Evolutionary conservation across 129 eudicot species (phyloP).

Genomic region (Flaveria brownii): DNA sequence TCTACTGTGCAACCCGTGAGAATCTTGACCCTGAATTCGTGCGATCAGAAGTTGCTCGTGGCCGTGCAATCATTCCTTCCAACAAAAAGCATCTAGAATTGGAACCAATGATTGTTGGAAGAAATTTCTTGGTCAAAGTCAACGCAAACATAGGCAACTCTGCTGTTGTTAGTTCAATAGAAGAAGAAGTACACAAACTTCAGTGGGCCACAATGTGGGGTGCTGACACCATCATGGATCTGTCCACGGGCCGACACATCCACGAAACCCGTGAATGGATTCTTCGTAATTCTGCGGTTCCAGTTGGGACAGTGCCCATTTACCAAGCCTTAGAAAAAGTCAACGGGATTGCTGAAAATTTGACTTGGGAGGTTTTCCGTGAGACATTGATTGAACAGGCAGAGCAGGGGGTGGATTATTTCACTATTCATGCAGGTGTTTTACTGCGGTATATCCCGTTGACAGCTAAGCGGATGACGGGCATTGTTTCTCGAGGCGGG

Average conservation of each 20-base stretch:
- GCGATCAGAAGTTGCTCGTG: conserved; percentile 95
- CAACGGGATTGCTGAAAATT: conserved; percentile 83
- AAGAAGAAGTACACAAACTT: conserved; percentile 97
- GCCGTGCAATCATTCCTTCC: conserved; percentile 99
- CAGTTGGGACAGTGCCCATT: conserved; percentile 93
- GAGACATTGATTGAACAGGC: conserved; percentile 99
- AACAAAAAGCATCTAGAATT: conserved; percentile 86
- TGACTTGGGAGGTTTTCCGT: conserved; percentile 90
- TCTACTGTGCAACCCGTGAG: conserved; percentile 93
- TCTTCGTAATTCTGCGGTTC: conserved; percentile 88
- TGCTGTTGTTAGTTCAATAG: conserved; percentile 93
- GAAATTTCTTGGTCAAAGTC: conserved; percentile 91
- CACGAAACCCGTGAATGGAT: conserved; percentile 99
- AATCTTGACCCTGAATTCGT: conserved; percentile 94
- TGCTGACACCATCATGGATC: conserved; percentile 97
- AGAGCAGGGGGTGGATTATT: conserved; percentile 98
- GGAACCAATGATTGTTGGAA: conserved; percentile 97
- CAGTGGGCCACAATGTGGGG: conserved; percentile 99
- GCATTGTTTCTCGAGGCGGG: conserved; percentile 98
- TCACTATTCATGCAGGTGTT: conserved; percentile 97
- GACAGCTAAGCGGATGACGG: conserved; percentile 97
- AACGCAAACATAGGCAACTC: conserved; percentile 97
- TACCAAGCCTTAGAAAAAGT: conserved; percentile 97
- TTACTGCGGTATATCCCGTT: conserved; percentile 85
- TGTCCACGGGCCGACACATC: conserved; percentile 95